phyloP scores from a whole-genome alignment of 352 stramenopile genomes.

The Phytophthora colocasiae region DNA sequence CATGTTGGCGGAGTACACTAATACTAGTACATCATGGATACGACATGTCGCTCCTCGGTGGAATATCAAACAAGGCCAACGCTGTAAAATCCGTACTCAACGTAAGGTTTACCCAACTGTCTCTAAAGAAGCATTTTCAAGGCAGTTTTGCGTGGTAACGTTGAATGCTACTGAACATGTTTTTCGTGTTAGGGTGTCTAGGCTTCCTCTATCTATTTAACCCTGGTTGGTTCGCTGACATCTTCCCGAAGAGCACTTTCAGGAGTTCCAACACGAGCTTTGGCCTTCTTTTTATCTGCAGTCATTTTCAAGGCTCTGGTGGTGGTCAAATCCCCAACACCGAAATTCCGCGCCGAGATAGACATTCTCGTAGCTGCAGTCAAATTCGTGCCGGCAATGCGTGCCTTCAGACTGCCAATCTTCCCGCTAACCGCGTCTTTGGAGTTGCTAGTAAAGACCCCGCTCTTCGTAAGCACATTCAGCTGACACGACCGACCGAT shows the following conservation, averaged over 20 bases:
- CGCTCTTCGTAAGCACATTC: conserved; percentile 22
- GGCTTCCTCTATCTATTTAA: neutral
- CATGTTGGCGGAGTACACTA: too few relatives aligned
- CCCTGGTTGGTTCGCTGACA: conserved; percentile 1
- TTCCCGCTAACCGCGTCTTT: conserved; percentile 9
- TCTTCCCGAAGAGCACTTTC: neutral
- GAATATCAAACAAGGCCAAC: too few relatives aligned
- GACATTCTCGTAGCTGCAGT: neutral
- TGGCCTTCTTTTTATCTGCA: neutral
- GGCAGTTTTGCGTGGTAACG: too few relatives aligned
- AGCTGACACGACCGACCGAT: conserved; percentile 20
- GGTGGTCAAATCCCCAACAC: conserved; percentile 22
- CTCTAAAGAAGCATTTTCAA: too few relatives aligned
- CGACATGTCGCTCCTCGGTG: too few relatives aligned
- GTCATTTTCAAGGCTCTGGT: conserved; percentile 19
- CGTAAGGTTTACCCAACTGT: too few relatives aligned
- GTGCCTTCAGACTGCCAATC: conserved; percentile 6
- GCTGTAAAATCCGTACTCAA: too few relatives aligned
- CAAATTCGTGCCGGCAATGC: conserved; percentile 1
- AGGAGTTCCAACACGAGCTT: too few relatives aligned
- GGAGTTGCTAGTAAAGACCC: neutral
- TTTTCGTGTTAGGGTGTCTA: too few relatives aligned
- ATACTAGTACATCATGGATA: too few relatives aligned
- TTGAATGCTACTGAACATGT: too few relatives aligned
- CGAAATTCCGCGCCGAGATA: conserved; percentile 2